A percentile compares a stretch with the other conserved stretches of the same genome.
Evolutionary conservation across 352 stramenopile genomes (phyloP).

Genomic region (Phytophthora palmivora): DNA sequence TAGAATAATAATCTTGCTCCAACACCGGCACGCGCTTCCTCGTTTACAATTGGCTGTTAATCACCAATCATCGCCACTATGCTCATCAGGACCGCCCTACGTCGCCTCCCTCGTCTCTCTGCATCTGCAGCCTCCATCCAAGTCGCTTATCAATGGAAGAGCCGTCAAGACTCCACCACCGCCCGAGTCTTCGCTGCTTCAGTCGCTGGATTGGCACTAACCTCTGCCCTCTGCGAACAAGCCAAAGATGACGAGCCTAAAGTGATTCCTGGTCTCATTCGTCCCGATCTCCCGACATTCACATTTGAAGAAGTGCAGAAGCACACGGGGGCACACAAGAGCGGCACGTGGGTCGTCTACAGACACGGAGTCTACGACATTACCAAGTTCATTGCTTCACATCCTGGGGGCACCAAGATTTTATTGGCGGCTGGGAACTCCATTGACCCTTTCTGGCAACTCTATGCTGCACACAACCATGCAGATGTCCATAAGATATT

Average conservation of each 20-base stretch:
- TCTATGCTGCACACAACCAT: slow-evolving; percentile 97
- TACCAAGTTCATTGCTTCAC: slow-evolving; percentile 94
- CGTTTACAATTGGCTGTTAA: slow-evolving; percentile 12
- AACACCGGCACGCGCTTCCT: slow-evolving; percentile 16
- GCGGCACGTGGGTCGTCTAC: slow-evolving; percentile 94
- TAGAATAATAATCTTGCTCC: too few species aligned
- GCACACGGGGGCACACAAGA: slow-evolving; percentile 74
- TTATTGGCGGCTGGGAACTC: slow-evolving; percentile 86
- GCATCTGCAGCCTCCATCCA: slow-evolving; percentile 9
- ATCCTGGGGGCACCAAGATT: slow-evolving; percentile 94
- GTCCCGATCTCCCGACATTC: slow-evolving; percentile 65
- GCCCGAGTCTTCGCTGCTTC: slow-evolving; percentile 11
- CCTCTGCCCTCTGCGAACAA: slow-evolving; percentile 30
- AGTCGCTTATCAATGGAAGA: background rate
- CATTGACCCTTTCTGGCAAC: slow-evolving; percentile 95
- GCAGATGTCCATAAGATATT: slow-evolving; percentile 93
- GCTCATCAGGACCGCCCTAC: slow-evolving; percentile 26
- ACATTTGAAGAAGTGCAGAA: slow-evolving; percentile 74
- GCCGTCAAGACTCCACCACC: slow-evolving; percentile 1
- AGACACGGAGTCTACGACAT: slow-evolving; percentile 97
- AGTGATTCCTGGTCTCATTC: slow-evolving; percentile 39
- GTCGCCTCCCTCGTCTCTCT: slow-evolving; percentile 4
- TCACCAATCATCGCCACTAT: slow-evolving; percentile 9
- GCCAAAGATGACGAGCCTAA: slow-evolving; percentile 15
- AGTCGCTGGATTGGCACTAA: slow-evolving; percentile 17